These are phyloP conservation scores for Crithidia bombi DNA, from an alignment of 208 protist genomes.

Conservation along the genomic window DNA sequence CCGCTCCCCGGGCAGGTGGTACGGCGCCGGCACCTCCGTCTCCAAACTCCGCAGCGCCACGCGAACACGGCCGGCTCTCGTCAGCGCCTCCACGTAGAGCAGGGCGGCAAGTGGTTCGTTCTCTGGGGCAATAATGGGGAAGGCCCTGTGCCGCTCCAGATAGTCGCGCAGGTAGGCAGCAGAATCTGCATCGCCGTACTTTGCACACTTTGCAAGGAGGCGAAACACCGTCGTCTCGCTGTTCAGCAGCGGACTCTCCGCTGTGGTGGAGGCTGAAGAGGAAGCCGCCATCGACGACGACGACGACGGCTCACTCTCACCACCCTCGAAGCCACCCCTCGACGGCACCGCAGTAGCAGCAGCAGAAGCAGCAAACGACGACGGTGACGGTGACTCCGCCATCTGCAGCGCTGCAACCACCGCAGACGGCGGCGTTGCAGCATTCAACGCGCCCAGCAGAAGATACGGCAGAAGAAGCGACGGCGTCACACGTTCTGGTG, in stretches of 20 bases:
- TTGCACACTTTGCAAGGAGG: conserved; percentile 81
- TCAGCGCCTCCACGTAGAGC: conserved; percentile 60
- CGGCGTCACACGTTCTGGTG: conserved; percentile 49
- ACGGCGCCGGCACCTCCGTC: conserved; percentile 42
- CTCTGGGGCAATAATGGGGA: conserved; percentile 41
- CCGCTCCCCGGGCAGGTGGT: conserved; percentile 41
- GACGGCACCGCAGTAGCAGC: too few relatives aligned
- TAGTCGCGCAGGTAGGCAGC: conserved; percentile 54
- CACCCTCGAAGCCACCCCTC: too few relatives aligned
- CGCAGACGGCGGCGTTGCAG: conserved; percentile 50
- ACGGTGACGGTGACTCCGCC: conserved; percentile 21
- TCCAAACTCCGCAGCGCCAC: conserved; percentile 64
- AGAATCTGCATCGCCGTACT: conserved; percentile 53
- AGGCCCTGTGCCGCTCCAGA: conserved; percentile 25
- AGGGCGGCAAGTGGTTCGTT: conserved; percentile 47
- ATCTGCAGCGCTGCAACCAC: conserved; percentile 60
- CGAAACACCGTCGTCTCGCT: conserved; percentile 75
- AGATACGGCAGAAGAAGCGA: conserved; percentile 75
- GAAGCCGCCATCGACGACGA: neutral
- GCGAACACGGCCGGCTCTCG: conserved; percentile 36
- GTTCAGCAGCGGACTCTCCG: conserved; percentile 49
- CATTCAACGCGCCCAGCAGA: conserved; percentile 71
- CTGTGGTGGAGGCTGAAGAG: neutral
- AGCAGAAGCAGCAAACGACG: too few relatives aligned
- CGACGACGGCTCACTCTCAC: too few relatives aligned